phyloP scores from a whole-genome alignment of 331 rosid species.

The Pyracantha coccinea region DNA sequence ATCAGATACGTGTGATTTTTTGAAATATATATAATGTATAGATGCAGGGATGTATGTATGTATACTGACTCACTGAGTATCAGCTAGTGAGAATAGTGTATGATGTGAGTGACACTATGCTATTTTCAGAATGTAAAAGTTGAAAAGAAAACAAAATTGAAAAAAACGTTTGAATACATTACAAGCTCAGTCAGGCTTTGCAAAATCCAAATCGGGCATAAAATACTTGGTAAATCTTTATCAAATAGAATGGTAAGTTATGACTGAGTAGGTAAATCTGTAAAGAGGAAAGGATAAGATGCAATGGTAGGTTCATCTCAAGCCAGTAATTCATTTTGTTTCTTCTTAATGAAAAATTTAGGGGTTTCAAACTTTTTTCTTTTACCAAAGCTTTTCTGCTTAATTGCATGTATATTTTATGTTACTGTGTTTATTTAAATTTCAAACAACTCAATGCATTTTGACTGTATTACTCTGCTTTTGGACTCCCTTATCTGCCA shows the following conservation, averaged over 20 bases:
- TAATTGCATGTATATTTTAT: not conserved
- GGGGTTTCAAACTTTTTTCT: not conserved
- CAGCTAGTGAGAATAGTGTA: not conserved
- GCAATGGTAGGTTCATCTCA: not conserved
- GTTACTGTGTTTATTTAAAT: not conserved
- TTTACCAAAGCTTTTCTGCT: not conserved
- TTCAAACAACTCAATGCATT: conserved; percentile 1
- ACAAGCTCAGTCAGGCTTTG: not conserved
- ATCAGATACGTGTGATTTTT: too few species aligned
- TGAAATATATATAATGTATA: too few species aligned
- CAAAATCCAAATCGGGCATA: not conserved
- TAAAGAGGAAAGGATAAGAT: not conserved
- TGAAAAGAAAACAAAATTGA: not conserved
- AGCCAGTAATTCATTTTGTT: not conserved
- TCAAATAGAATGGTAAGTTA: not conserved
- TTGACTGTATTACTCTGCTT: conserved; percentile 12
- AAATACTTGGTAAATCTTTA: not conserved
- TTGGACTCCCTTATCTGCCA: conserved; percentile 30
- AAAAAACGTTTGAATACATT: not conserved
- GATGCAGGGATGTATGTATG: not conserved
- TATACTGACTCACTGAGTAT: not conserved
- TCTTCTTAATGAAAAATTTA: not conserved
- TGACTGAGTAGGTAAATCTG: not conserved
- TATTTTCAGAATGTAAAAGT: not conserved
- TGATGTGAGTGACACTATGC: not conserved